phyloP scores from a whole-genome alignment of 2,329 filamentous ascomycete genomes.

The Tolypocladium endophyticum region DNA sequence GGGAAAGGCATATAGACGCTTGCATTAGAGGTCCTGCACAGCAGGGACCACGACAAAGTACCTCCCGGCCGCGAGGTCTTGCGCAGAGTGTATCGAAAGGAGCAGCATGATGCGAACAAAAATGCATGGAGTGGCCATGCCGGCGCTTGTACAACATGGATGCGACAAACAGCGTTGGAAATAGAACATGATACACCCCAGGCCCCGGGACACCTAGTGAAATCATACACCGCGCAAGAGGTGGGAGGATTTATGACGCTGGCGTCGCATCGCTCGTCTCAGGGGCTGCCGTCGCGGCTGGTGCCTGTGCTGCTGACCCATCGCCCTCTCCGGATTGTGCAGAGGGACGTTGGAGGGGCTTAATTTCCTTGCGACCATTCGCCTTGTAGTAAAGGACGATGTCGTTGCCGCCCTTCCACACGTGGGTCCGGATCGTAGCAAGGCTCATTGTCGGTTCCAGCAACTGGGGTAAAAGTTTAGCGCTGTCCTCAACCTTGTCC shows the following conservation, averaged over 20 bases:
- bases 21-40: not conserved
- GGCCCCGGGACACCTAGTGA: not conserved
- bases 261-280: conserved; percentile 5
- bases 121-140: not conserved
- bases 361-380: conserved; percentile 67
- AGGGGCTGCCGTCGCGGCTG: conserved; percentile 7
- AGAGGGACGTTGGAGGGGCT: conserved; percentile 7
- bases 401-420: conserved; percentile 94
- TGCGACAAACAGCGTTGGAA: not conserved
- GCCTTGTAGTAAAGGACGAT: conserved; percentile 83
- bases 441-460: conserved; percentile 80
- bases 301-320: conserved; percentile 10
- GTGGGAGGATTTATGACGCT: not conserved
- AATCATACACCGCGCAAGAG: not conserved
- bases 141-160: not conserved
- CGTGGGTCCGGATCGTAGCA: conserved; percentile 80
- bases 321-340: conserved; percentile 10
- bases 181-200: not conserved
- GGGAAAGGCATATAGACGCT: conserved; percentile 1
- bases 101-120: not conserved
- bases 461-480: conserved; percentile 28
- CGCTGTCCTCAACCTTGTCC: not conserved
- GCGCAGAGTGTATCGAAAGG: not conserved
- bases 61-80: not conserved
- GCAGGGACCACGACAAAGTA: not conserved